Evolutionary conservation across 805 yeast species (phyloP), one percentile per base, ranked within the genome.

Genomic region (Metschnikowia noctiluminum): DNA sequence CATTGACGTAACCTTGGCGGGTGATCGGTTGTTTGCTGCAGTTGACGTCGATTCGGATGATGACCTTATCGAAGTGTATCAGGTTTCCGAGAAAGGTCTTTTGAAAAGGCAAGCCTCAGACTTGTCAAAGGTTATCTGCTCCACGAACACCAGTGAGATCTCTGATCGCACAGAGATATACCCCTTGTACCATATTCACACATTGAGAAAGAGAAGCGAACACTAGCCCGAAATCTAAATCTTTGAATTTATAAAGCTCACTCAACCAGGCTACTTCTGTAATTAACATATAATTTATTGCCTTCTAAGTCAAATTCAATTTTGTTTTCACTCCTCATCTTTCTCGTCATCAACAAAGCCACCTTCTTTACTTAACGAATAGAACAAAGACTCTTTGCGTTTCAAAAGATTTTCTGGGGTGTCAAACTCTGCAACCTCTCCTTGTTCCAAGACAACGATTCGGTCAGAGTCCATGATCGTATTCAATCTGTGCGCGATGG

Each of bases 401-500:
- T 82, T 77, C 61, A 92, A 74, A 56, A 92, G 74, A 42, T 78
- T 79, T 52, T 71, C 68, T 2, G 95, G 94, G 0, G 84, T 69
- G 59, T 86, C 95, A 62, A 86, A 87, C 62, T 87, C 96, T 9
- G 82, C 84, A 38, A 87, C 84, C 56, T 74, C 70, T 52, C 96
- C 96, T 52, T 81, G 76, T 55, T 87, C 94, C 55, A 87, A 72
- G 1, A 87, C 94, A 49, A 87, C 75, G 40, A 87, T 87, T 52
- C 81, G 72, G 62, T 87, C 96, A 50, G 89, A 84, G 59, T 87
- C 94, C 76, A 87, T 78, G 55, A 87, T 86, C 2, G 95, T 87
- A 64, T 87, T 85, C 60, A 87, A 71, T 71, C 96, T 77, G 64
- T 87, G 96, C 1, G 96, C 96, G 70, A 87, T 87, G 1, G 95